phyloP scores from a whole-genome alignment of 257 asterid species.

The Oldenlandia corymbosa region DNA sequence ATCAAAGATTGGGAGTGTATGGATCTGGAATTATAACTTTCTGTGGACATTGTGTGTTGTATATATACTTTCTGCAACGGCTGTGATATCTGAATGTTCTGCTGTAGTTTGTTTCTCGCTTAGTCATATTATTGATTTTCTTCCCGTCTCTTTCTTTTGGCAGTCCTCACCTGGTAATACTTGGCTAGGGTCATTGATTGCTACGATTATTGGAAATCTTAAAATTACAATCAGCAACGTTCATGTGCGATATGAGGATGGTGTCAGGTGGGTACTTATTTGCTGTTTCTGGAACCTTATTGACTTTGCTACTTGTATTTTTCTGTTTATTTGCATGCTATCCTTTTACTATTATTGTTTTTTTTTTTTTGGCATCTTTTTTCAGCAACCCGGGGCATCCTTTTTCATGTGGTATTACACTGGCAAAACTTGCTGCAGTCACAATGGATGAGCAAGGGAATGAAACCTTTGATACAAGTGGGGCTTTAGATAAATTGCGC shows the following conservation, averaged over 20 bases:
- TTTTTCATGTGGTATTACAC: slow-evolving; percentile 89
- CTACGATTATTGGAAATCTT: slow-evolving; percentile 92
- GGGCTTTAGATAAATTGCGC: slow-evolving; percentile 95
- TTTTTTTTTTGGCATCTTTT: neutral
- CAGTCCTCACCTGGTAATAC: slow-evolving; percentile 91
- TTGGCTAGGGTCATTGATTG: slow-evolving; percentile 93
- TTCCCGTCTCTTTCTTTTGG: slow-evolving; percentile 21
- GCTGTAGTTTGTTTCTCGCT: neutral
- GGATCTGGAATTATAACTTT: slow-evolving; percentile 18
- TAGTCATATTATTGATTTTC: slow-evolving; percentile 14
- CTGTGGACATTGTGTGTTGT: neutral
- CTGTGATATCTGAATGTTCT: slow-evolving; percentile 2
- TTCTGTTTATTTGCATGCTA: slow-evolving; percentile 9
- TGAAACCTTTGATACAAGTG: slow-evolving; percentile 97
- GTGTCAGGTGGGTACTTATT: slow-evolving; percentile 60
- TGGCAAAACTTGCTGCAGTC: slow-evolving; percentile 97
- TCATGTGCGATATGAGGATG: slow-evolving; percentile 91
- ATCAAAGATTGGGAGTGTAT: slow-evolving; percentile 85
- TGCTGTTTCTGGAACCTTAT: neutral
- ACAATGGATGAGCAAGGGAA: slow-evolving; percentile 97
- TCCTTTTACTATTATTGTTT: neutral
- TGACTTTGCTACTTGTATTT: slow-evolving; percentile 8
- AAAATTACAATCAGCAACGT: slow-evolving; percentile 95
- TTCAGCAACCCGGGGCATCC: slow-evolving; percentile 92
- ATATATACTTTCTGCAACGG: neutral